Evolutionary conservation across 1,284 basidiomycete genomes (phyloP), one percentile per base, ranked within the genome.

Genomic region (Ganoderma sinense): DNA sequence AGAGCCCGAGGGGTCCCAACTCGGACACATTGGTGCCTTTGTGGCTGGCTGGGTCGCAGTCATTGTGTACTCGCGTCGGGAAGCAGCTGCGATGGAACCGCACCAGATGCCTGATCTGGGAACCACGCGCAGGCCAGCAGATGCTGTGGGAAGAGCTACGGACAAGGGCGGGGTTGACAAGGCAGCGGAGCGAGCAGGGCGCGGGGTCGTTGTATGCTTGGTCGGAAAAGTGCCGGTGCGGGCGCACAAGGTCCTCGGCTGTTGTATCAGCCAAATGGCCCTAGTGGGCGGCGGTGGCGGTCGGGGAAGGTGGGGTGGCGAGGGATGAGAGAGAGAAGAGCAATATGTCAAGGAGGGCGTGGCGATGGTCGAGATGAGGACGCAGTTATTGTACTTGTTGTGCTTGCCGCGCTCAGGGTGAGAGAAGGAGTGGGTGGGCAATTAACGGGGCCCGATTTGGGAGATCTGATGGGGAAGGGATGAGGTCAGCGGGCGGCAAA

Each of bases 391-490:
- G 53, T 29, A 33, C 3, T 56, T 56, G 53, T 18, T 55, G 53
- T 55, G 29, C 45, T 48, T 18, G 43, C 18, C 43, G 43, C 16
- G 43, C 16, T 10, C 43, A 4, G 14, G 36, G 36, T 1, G 3
- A 36, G 36, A 36, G 33, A 23, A 53, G 5, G 39, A 62, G 60
- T 40, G 36, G 41, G 18, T 66, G 64, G 68, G 66, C 63, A 66
- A 68, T 66, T 64, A 66, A 70, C 64, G 63, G 67, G 53, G 68
- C 53, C 43, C 55, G 53, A 55, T 39, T 39, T 36, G 33, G 51
- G 62, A 60, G 71, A 70, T 65, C 62, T 66, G 65, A 66, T 62
- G 39, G 11, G 36, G 33, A 23, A 7, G 56, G 45, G 60, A 65
- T 68, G 62, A 64, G 62, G 62, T 66, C 60, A 67, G 53, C 66